Evolutionary conservation across 1,139 yeast species (phyloP), one percentile per base, ranked within the genome.

Genomic region (Geotrichum candidum): DNA sequence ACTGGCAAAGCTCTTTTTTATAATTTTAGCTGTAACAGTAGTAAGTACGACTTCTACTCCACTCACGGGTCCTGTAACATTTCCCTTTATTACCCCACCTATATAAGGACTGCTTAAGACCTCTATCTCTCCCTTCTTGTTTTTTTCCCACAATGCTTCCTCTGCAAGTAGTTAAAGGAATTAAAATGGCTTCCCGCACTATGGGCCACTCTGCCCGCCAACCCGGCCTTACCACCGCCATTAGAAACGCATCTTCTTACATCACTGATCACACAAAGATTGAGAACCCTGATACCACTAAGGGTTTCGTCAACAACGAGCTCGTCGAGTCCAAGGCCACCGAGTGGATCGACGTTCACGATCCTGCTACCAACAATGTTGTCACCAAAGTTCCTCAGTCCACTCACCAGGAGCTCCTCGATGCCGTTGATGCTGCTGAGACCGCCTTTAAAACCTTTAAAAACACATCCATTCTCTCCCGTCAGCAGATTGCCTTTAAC

Each of bases 401-500:
- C 51, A 88, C 94, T 13, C 82, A 81, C 6, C 82, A 78, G 60
- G 95, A 88, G 73, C 78, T 88, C 70, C 84, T 81, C 62, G 81
- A 80, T 23, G 94, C 94, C 7, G 85, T 88, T 59, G 84, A 81
- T 53, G 77, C 87, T 53, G 91, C 91, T 7, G 80, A 81, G 62
- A 76, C 75, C 31, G 89, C 90, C 10, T 87, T 85, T 76, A 77
- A 81, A 54, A 69, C 75, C 18, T 88, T 88, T 87, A 81, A 80
- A 66, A 78, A 82, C 65, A 79, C 83, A 64, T 81, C 89, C 53
- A 76, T 87, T 53, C 82, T 88, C 70, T 83, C 82, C 69, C 82
- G 95, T 72, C 92, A 87, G 75, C 91, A 88, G 66, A 82, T 87
- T 68, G 88, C 88, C 18, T 88, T 88, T 79, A 85, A 82, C 71